Evolutionary conservation across 345 rosid species (phyloP).

Genomic region (Tarenaya hassleriana): DNA sequence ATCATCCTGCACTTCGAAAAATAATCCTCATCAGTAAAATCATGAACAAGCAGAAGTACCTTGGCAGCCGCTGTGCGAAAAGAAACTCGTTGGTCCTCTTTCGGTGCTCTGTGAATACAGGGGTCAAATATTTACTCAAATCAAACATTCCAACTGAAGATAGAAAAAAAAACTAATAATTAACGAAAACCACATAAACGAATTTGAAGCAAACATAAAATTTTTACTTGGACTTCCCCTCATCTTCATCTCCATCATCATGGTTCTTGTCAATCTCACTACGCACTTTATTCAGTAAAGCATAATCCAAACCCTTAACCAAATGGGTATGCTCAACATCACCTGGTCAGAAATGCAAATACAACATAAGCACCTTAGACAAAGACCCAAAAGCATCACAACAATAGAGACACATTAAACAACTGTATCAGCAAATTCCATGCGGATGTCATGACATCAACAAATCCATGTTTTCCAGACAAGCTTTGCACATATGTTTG

Average conservation of each 20-base stretch:
- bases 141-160: neutral
- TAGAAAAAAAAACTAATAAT: neutral
- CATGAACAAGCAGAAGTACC: constrained; percentile 32
- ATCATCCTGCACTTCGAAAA: neutral
- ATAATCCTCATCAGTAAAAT: neutral
- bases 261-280: constrained; percentile 93
- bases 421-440: too few species aligned
- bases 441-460: too few species aligned
- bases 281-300: constrained; percentile 77
- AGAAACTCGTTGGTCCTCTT: constrained; percentile 71
- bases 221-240: constrained; percentile 56
- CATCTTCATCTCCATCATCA: constrained; percentile 58
- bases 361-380: neutral
- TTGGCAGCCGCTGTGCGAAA: constrained; percentile 86
- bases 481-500: neutral
- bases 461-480: neutral
- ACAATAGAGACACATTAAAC: too few species aligned
- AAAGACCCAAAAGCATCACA: too few species aligned
- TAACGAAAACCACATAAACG: neutral
- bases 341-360: constrained; percentile 35
- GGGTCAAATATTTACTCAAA: neutral
- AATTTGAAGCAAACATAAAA: neutral
- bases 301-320: constrained; percentile 97
- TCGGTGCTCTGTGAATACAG: constrained; percentile 38
- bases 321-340: constrained; percentile 97